These are phyloP conservation scores for Raffaelea arxii DNA, from an alignment of 2,329 filamentous ascomycete species.

Conservation along the genomic window DNA sequence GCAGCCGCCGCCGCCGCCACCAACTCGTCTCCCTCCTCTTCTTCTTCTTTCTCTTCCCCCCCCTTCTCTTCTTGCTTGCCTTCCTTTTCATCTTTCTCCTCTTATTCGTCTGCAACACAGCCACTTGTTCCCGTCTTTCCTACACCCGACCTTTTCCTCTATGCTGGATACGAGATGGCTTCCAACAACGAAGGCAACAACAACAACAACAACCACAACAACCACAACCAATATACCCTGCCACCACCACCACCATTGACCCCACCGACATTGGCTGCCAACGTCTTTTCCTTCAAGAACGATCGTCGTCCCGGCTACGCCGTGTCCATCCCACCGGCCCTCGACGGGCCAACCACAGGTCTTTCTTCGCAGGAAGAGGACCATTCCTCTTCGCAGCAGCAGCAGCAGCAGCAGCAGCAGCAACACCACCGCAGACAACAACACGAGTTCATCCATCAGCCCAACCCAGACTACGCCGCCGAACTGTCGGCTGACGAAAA, in stretches of 20 bases:
- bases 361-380: neutral
- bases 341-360: constrained; percentile 16
- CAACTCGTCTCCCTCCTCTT: too few species aligned
- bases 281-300: constrained; percentile 33
- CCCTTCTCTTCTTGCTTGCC: too few species aligned
- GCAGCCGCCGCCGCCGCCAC: too few species aligned
- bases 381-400: neutral
- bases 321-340: constrained; percentile 22
- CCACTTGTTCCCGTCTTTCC: neutral
- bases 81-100: neutral
- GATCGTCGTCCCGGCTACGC: constrained; percentile 24
- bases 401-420: too few species aligned
- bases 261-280: constrained; percentile 32
- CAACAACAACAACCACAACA: too few species aligned
- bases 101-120: neutral
- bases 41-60: neutral
- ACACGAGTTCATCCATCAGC: constrained; percentile 32
- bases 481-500: constrained; percentile 9
- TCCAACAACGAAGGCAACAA: too few species aligned
- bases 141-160: neutral
- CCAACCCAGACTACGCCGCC: constrained; percentile 36
- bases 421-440: neutral
- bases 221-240: constrained; percentile 13
- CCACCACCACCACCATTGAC: constrained; percentile 40
- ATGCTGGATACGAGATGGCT: constrained; percentile 6